Conservation (phyloP, 2,329 filamentous ascomycete species). For the Penicillium sp. region DNA sequence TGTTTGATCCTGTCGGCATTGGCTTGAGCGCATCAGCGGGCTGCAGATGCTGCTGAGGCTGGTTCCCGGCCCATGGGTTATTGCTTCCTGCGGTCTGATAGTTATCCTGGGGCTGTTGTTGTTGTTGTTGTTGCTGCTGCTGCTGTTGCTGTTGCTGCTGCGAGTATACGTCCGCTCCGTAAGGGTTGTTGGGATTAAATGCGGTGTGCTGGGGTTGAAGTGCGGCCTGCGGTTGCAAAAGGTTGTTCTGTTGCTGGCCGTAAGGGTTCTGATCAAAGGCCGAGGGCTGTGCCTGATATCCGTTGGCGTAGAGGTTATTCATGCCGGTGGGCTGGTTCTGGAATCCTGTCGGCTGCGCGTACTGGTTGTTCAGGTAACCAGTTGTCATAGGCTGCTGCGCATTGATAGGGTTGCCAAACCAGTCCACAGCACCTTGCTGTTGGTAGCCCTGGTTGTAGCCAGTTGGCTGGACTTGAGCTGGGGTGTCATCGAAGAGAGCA, state of each 20-base stretch:
- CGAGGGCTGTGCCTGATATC: conserved; percentile 66
- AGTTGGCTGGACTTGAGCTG: conserved; percentile 73
- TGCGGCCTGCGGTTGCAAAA: conserved; percentile 52
- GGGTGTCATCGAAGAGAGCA: conserved; percentile 82
- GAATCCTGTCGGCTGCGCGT: conserved; percentile 76
- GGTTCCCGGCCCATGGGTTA: conserved; percentile 81
- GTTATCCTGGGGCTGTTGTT: conserved; percentile 56
- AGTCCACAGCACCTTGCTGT: conserved; percentile 93
- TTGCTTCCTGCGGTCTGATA: conserved; percentile 77
- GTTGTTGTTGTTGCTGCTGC: conserved; percentile 42
- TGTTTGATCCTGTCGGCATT: conserved; percentile 92
- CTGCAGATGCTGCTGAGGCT: conserved; percentile 54
- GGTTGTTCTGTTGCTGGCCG: conserved; percentile 42
- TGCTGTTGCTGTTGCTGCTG: conserved; percentile 38
- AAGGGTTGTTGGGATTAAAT: conserved; percentile 60
- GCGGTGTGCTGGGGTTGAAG: conserved; percentile 61
- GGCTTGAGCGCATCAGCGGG: conserved; percentile 67
- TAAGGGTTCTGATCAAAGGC: conserved; percentile 63
- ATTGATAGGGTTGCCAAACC: conserved; percentile 93
- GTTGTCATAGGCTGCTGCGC: conserved; percentile 69
- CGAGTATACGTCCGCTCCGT: conserved; percentile 48
- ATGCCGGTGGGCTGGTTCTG: conserved; percentile 61
- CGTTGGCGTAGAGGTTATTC: conserved; percentile 67
- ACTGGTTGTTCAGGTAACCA: conserved; percentile 66
- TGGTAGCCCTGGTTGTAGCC: conserved; percentile 97